Conservation (phyloP, 2,329 filamentous ascomycete species). For the Colletotrichum sublineola region DNA sequence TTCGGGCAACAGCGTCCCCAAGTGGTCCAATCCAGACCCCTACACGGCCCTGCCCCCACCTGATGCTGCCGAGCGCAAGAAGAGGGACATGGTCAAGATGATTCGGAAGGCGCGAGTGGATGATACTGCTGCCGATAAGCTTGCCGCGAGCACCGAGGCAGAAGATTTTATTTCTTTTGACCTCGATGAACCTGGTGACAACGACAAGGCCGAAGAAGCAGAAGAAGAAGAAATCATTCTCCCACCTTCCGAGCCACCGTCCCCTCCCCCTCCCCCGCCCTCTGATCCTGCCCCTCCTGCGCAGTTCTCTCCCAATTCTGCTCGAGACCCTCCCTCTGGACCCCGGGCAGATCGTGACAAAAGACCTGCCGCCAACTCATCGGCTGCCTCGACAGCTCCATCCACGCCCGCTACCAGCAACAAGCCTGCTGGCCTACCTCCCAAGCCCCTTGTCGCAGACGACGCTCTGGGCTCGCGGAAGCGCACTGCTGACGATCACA, state of each 20-base stretch:
- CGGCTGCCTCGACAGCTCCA: slow-evolving; percentile 42
- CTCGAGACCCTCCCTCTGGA: slow-evolving; percentile 16
- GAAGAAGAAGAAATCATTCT: slow-evolving; percentile 47
- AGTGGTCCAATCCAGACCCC: slow-evolving; percentile 96
- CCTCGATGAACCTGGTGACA: slow-evolving; percentile 63
- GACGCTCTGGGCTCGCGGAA: slow-evolving; percentile 76
- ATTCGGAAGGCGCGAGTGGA: slow-evolving; percentile 90
- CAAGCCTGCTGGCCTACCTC: slow-evolving; percentile 45
- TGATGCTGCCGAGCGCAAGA: slow-evolving; percentile 76
- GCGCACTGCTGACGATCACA: slow-evolving; percentile 78
- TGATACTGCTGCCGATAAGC: slow-evolving; percentile 57
- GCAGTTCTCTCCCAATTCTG: not conserved
- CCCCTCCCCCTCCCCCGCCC: slow-evolving; percentile 33
- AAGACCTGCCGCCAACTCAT: slow-evolving; percentile 34
- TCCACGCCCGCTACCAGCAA: slow-evolving; percentile 44
- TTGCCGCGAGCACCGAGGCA: slow-evolving; percentile 67
- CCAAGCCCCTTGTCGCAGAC: slow-evolving; percentile 48
- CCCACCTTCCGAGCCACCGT: slow-evolving; percentile 35
- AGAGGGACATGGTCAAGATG: slow-evolving; percentile 87
- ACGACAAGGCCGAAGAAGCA: slow-evolving; percentile 57
- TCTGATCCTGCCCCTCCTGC: slow-evolving; percentile 18
- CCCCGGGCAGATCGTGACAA: slow-evolving; percentile 17
- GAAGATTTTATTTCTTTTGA: slow-evolving; percentile 94
- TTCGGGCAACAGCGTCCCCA: slow-evolving; percentile 68
- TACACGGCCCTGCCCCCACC: slow-evolving; percentile 89